A percentile compares a stretch with the other conserved stretches of the same genome.
These are phyloP conservation scores for Zopfia rhizophila DNA, from an alignment of 2,329 filamentous ascomycete species.

Conservation along the genomic window DNA sequence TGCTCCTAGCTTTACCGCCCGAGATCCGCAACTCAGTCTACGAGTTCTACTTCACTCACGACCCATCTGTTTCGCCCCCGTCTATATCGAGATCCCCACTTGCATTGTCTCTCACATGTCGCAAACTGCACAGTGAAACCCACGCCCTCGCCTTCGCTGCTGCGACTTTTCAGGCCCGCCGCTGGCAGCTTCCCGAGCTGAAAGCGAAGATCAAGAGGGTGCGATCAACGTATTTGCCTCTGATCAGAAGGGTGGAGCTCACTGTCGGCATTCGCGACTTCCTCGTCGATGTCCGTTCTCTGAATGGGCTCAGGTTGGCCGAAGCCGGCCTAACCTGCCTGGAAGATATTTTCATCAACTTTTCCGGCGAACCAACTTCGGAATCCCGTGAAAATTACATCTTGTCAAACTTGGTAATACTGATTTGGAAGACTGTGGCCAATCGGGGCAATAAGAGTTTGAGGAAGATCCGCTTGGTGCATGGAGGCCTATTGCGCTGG, in stretches of 20 bases:
- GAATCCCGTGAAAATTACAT: conserved; percentile 7
- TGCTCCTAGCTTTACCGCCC: conserved; percentile 25
- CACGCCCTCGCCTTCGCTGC: conserved; percentile 19
- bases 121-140: conserved; percentile 28
- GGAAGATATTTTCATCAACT: conserved; percentile 27
- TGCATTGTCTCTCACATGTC: conserved; percentile 28
- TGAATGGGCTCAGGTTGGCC: conserved; percentile 19
- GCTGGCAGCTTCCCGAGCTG: conserved; percentile 12
- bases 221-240: not conserved
- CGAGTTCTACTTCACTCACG: conserved; percentile 22
- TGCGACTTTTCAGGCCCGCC: conserved; percentile 20
- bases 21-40: conserved; percentile 32
- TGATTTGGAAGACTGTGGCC: conserved; percentile 27
- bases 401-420: conserved; percentile 15
- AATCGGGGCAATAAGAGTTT: conserved; percentile 19
- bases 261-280: conserved; percentile 12
- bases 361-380: conserved; percentile 8
- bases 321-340: conserved; percentile 24
- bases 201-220: conserved; percentile 9
- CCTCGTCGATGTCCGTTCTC: conserved; percentile 5
- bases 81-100: conserved; percentile 22
- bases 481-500: conserved; percentile 18
- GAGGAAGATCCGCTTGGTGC: conserved; percentile 26
- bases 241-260: conserved; percentile 25
- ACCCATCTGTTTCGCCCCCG: conserved; percentile 16